Conservation (phyloP, 2,329 filamentous ascomycete species). For the Fusarium anguioides region DNA sequence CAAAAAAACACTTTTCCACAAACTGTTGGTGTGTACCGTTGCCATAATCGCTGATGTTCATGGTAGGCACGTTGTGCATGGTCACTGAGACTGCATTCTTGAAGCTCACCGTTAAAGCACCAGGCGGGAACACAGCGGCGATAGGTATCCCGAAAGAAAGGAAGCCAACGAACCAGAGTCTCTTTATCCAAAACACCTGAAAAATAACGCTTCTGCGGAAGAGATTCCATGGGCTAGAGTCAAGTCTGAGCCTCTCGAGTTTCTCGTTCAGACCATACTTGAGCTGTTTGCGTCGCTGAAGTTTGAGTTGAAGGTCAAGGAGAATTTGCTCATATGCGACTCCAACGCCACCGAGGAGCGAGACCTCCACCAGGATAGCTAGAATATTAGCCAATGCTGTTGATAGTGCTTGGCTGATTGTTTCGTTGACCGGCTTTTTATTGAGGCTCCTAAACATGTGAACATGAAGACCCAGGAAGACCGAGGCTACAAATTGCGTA, state of each 20-base stretch:
- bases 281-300: background rate
- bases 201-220: background rate
- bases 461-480: no score
- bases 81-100: background rate
- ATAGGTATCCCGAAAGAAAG: background rate
- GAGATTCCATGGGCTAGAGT: background rate
- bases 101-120: background rate
- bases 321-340: background rate
- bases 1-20: background rate
- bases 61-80: background rate
- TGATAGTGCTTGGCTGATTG: background rate
- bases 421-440: background rate
- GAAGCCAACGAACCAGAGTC: background rate
- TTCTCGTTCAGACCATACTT: no score
- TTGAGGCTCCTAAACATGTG: background rate
- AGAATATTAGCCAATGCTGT: background rate
- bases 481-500: no score
- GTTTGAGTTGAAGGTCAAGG: background rate
- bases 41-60: background rate
- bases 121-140: background rate
- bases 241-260: background rate
- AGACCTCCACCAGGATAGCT: background rate
- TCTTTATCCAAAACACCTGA: background rate
- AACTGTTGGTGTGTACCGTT: background rate
- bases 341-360: background rate